These are phyloP conservation scores for Alnus rubra DNA, from an alignment of 306 rosid species.

Conservation along the genomic window DNA sequence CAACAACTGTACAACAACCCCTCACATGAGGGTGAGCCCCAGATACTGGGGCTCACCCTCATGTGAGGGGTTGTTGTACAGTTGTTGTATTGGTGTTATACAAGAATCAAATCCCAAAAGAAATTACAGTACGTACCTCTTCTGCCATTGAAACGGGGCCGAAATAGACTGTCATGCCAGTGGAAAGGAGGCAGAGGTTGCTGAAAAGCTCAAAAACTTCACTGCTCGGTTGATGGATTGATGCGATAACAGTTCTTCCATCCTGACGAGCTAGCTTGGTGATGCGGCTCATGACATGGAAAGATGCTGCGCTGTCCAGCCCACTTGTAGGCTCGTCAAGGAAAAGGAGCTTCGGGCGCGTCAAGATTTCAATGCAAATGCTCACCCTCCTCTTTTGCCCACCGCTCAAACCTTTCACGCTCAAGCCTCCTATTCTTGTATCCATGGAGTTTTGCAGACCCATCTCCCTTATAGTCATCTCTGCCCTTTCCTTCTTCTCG, in stretches of 20 bases:
- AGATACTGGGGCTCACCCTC: too few relatives aligned
- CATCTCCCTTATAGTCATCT: slow-evolving; percentile 55
- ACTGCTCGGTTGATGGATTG: slow-evolving; percentile 74
- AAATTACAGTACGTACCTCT: slow-evolving; percentile 13
- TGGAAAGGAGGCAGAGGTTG: slow-evolving; percentile 46
- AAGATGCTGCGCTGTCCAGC: slow-evolving; percentile 76
- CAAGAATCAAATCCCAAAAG: too few relatives aligned
- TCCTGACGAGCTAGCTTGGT: slow-evolving; percentile 40
- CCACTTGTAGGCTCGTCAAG: slow-evolving; percentile 88
- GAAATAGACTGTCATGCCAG: slow-evolving; percentile 36
- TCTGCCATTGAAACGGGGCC: slow-evolving; percentile 40
- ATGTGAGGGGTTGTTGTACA: too few relatives aligned
- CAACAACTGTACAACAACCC: too few relatives aligned
- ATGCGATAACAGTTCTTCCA: slow-evolving; percentile 54
- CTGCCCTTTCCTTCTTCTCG: slow-evolving; percentile 60
- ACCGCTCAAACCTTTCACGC: slow-evolving; percentile 66
- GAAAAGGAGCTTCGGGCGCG: slow-evolving; percentile 60
- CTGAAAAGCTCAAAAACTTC: slow-evolving; percentile 61
- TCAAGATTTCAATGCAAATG: slow-evolving; percentile 70
- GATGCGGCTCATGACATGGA: slow-evolving; percentile 60
- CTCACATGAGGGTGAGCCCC: too few relatives aligned
- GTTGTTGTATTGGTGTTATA: too few relatives aligned
- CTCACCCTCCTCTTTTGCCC: slow-evolving; percentile 73
- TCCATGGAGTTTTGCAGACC: slow-evolving; percentile 53
- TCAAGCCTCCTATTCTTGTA: slow-evolving; percentile 70